Percentiles rank a stretch among this genome's conserved stretches.
phyloP scores from a whole-genome alignment of 2,329 filamentous ascomycete species.

The Verticillium longisporum region DNA sequence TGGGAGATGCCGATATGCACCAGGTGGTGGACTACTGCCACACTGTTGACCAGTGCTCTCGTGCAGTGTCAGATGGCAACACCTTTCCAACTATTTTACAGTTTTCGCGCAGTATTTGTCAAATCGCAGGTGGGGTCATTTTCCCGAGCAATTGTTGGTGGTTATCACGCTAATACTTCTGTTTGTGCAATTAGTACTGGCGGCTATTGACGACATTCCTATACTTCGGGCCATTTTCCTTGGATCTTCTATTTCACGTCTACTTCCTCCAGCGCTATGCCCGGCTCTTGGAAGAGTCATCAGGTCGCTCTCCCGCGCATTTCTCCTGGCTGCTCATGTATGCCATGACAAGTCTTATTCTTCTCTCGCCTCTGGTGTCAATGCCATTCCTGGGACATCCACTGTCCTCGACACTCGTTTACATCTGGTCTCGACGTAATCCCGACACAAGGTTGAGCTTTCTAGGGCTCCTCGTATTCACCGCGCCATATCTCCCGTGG shows the following conservation, averaged over 20 bases:
- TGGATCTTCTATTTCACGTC: slow-evolving; percentile 94
- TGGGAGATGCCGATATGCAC: slow-evolving; percentile 98
- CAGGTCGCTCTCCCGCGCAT: slow-evolving; percentile 83
- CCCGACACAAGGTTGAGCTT: slow-evolving; percentile 87
- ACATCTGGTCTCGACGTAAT: slow-evolving; percentile 96
- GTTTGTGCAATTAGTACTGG: slow-evolving; percentile 81
- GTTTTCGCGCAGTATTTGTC: slow-evolving; percentile 81
- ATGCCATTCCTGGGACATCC: slow-evolving; percentile 94
- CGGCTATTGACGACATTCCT: slow-evolving; percentile 92
- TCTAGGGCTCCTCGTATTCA: slow-evolving; percentile 82
- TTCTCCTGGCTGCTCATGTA: slow-evolving; percentile 94
- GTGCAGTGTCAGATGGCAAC: slow-evolving; percentile 92
- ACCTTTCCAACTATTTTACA: slow-evolving; percentile 95
- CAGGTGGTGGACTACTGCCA: slow-evolving; percentile 93
- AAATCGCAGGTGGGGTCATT: slow-evolving; percentile 72
- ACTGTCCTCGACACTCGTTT: slow-evolving; percentile 86
- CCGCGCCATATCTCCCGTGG: slow-evolving; percentile 92
- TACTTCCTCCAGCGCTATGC: slow-evolving; percentile 98
- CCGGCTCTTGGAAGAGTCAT: slow-evolving; percentile 87
- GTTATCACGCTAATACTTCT: background rate
- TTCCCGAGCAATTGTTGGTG: too few species aligned
- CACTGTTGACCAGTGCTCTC: slow-evolving; percentile 76
- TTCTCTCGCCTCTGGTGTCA: slow-evolving; percentile 77
- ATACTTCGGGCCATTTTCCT: slow-evolving; percentile 90
- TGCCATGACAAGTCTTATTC: slow-evolving; percentile 70